Base-by-base conservation (phyloP, 1,284 basidiomycete genomes). In the Ceratobasidium sp. region DNA sequence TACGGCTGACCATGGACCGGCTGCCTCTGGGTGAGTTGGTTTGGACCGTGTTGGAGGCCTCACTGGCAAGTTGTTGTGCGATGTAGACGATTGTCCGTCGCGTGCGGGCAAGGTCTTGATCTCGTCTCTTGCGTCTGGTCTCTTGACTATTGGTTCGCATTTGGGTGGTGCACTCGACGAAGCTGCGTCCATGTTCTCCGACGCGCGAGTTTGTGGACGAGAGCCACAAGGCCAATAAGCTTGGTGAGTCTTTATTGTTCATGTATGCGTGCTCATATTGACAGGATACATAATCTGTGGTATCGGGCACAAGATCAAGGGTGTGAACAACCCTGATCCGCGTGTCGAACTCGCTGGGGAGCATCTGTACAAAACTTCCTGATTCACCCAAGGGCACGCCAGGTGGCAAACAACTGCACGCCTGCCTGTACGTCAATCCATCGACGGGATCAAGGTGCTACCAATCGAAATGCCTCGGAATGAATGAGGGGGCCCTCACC, bases 261-360 rank as follows among this genome's bases (percentile, higher is more conserved):
- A 40, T 44, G 44, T 29, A 15, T 52, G n/a, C 9, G 29, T 43
- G 25, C 37, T 43, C 19, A 17, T 44, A 11, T 34, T 68, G 15
- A 68, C 17, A 15, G 6, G 49, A 17, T 74, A 17, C 52, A 44
- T 78, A 93, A 92, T 99, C 87, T 95, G 94, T 80, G 97, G 97
- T 89, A 99, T 99, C 81, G 97, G 97, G 76, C 97, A 99, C 92
- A 99, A 99, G 90, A 98, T 99, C 89, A 99, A 99, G 92, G 95
- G 94, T 80, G 95, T 96, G 82, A 97, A 95, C 87, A 98, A 98
- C 90, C 96, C 96, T 77, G 95, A 97, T 88, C 87, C 95, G 69
- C 96, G 97, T 85, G 97, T 99, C 81, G 93, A 97, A 86, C 93
- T 99, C 77, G 97, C 99, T 78, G 98, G 98, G 89, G 96, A 98